These are phyloP conservation scores for Sordariomycetes sp. DNA, from an alignment of 2,329 filamentous ascomycete genomes.

Conservation along the genomic window DNA sequence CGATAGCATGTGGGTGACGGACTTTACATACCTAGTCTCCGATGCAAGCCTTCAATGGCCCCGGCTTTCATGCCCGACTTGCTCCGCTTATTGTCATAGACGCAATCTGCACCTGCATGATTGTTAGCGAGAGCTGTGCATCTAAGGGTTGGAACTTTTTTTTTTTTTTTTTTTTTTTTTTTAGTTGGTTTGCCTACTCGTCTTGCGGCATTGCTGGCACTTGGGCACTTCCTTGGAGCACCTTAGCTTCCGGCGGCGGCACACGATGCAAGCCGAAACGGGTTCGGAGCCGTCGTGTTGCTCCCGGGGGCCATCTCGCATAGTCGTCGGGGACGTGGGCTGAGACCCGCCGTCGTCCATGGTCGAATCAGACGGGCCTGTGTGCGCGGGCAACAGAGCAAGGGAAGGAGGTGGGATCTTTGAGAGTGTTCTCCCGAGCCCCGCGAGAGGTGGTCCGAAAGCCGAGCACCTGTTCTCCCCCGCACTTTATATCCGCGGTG, in stretches of 20 bases:
- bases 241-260: neutral
- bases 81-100: conserved; percentile 16
- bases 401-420: neutral
- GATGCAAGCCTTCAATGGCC: conserved; percentile 20
- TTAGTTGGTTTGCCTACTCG: neutral
- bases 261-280: neutral
- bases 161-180: no score
- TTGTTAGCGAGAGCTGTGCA: neutral
- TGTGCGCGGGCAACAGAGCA: neutral
- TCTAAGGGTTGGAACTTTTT: no score
- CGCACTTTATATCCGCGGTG: neutral
- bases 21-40: conserved; percentile 14
- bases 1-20: neutral
- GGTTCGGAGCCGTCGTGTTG: neutral
- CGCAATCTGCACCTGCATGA: conserved; percentile 9
- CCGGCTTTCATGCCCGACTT: conserved; percentile 23
- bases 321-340: neutral
- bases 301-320: neutral
- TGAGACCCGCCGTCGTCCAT: neutral
- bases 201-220: neutral
- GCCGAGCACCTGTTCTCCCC: neutral
- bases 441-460: neutral
- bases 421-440: neutral
- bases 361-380: neutral
- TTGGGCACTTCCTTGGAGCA: neutral